phyloP scores from a whole-genome alignment of 805 yeast species.

The Pichia ethanolica region DNA sequence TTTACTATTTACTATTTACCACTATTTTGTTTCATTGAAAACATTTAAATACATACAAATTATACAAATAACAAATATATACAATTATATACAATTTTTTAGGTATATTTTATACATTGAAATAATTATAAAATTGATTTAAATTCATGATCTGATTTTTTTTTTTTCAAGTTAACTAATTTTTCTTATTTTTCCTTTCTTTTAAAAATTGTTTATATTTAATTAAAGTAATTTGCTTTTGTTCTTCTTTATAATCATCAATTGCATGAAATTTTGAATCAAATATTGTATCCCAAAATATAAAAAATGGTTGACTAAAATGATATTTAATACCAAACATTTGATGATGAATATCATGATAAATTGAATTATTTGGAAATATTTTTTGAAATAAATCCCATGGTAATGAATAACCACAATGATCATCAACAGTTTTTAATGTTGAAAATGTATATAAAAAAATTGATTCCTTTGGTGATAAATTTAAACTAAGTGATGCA shows the following conservation, averaged over 20 bases:
- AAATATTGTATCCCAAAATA: conserved; percentile 77
- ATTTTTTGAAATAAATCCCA: conserved; percentile 82
- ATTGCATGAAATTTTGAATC: conserved; percentile 66
- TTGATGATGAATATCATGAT: conserved; percentile 97
- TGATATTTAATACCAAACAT: conserved; percentile 89
- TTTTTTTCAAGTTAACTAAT: not conserved
- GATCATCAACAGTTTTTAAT: conserved; percentile 95
- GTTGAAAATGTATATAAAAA: conserved; percentile 81
- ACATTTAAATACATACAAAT: too few species aligned
- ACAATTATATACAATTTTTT: too few species aligned
- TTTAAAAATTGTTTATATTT: conserved; percentile 54
- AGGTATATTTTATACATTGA: too few species aligned
- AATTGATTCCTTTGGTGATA: conserved; percentile 72
- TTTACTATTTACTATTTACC: too few species aligned
- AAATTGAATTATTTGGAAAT: conserved; percentile 92
- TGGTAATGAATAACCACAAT: conserved; percentile 95
- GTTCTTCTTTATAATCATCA: conserved; percentile 57
- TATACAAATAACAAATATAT: too few species aligned
- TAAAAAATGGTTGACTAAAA: conserved; percentile 93
- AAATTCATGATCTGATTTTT: too few species aligned
- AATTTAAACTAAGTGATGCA: conserved; percentile 53
- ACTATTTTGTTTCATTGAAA: too few species aligned
- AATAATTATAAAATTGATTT: too few species aligned
- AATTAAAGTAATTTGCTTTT: conserved; percentile 57
- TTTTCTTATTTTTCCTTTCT: conserved; percentile 25